A percentile compares a stretch with the other conserved stretches of the same genome.
Conservation (phyloP, 176 grass and related monocot genomes). For the Carex scoparia region DNA sequence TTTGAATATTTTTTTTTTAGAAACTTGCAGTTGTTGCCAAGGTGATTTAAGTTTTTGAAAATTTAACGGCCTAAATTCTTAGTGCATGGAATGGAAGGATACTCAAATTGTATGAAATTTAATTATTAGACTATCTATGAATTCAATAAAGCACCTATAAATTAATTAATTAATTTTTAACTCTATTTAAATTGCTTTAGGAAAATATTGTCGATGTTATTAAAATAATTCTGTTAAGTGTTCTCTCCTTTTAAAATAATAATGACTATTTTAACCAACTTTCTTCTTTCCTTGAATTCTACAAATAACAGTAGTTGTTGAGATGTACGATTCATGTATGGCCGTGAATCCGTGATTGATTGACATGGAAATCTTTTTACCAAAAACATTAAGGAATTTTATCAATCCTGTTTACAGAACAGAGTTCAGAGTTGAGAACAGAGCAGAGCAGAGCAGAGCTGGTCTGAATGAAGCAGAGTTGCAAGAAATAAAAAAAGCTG, state of each 20-base stretch:
- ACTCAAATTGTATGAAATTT: too few species aligned
- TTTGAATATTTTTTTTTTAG: too few species aligned
- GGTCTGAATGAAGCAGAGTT: slow-evolving; percentile 27
- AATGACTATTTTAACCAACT: background rate
- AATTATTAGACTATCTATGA: too few species aligned
- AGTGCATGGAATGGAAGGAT: too few species aligned
- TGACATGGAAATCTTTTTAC: slow-evolving; percentile 23
- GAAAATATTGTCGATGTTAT: background rate
- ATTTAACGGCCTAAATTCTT: too few species aligned
- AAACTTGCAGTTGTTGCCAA: too few species aligned
- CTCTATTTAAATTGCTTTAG: background rate
- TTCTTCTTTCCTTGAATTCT: background rate
- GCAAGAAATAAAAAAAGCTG: slow-evolving; percentile 30
- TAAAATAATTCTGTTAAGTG: background rate
- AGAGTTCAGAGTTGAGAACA: slow-evolving; percentile 57
- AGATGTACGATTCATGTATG: background rate
- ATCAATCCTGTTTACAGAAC: slow-evolving; percentile 58
- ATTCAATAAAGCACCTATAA: too few species aligned
- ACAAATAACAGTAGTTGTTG: background rate
- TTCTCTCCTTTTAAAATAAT: background rate
- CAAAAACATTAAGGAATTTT: slow-evolving; percentile 72
- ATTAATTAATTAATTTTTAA: too few species aligned
- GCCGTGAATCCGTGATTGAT: slow-evolving; percentile 15
- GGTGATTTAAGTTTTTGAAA: too few species aligned
- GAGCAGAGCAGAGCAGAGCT: background rate